Evolutionary conservation across 2,329 filamentous ascomycete genomes (phyloP), one percentile per base, ranked within the genome.

Genomic region (Claviceps maximensis): DNA sequence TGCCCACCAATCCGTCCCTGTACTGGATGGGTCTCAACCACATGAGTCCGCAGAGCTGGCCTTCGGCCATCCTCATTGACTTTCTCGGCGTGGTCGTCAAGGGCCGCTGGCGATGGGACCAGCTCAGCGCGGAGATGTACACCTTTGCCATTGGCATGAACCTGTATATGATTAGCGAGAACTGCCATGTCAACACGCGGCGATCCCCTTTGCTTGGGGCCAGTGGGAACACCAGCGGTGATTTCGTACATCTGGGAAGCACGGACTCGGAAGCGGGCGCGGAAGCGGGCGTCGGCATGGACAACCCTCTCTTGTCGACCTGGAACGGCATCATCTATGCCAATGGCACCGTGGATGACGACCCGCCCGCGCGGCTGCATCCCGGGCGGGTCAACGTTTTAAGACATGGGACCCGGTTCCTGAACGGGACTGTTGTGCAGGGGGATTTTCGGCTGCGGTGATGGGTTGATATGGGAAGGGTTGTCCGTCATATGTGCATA

Each of bases 131-230:
- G 1, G 65, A 68, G 33, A 31, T 64, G 52, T 65, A 67, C 51
- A 62, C 63, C 0, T 52, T 67, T 27, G 64, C 60, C 3, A 52
- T 68, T 2, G 59, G 59, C 10, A 27, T 61, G 55, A 61, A 61
- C 51, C 53, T 67, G 49, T 68, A 66, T 53, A 61, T 63, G 59
- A 55, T 61, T 17, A 66, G 65, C 50, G 62, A 68, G 56, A 68
- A 67, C 56, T 67, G 66, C 55, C 50, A 59, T 9, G 44, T 61
- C 31, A 59, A 52, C 46, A 23, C 41, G 1, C 48, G 40, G 10
- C 56, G 57, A n/a, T 59, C 61, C 8, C 63, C 63, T 1, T 51
- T 66, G 27, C 49, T 65, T 21, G n/a, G n/a, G n/a, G n/a, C 27
- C 19, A 6, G n/a, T 9, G 2, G 27, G 17, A 4, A 15, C 13